Base-by-base conservation (phyloP, 2,329 filamentous ascomycete genomes). In the Colletotrichum echinochloae region DNA sequence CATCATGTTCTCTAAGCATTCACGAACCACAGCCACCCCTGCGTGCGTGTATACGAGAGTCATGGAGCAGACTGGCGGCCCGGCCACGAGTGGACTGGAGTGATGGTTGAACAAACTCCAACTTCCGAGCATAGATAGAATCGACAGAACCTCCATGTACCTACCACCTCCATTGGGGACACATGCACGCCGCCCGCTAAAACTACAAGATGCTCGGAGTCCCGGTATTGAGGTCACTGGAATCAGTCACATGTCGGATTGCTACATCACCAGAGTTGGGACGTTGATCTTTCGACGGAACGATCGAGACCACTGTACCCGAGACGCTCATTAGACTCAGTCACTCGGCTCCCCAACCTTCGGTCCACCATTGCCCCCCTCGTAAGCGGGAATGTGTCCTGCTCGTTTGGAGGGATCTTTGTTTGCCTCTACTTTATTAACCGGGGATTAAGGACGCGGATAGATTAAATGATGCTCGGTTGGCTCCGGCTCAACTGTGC, bases 291-390 rank as follows among this genome's bases (percentile, higher is more conserved):
- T 41, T 41, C 3, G 33, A 14, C 9, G 18, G 14, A 14, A 37
- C 46, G 8, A 33, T 44, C 33, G 23, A 52, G 26, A 33, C 46
- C 59, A 59, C 57, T 63, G 52, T 67, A 70, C 28, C 52, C 64
- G 68, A 70, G 64, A 70, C 68, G 56, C 28, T 52, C 37, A 54
- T 41, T 41, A 28, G 57, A 64, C 30, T 63, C 63, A 67, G 67
- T 64, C 59, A 46, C 46, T 20, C 26, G 41, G 26, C 30, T n/a
- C 56, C 44, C 51, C 39, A 56, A 57, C 56, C 41, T 56, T 33
- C n/a, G 52, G 49, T 48, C 64, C 67, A 67, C 28, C 61, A 37
- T 62, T 67, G 48, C 57, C 67, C 57, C 67, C 67, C 64, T 70
- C 52, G 56, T 70, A 62, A 70, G 57, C 67, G 26, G 57, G 51